Conservation (phyloP, 768 basidiomycete species). For the Lactarius hatsudake region DNA sequence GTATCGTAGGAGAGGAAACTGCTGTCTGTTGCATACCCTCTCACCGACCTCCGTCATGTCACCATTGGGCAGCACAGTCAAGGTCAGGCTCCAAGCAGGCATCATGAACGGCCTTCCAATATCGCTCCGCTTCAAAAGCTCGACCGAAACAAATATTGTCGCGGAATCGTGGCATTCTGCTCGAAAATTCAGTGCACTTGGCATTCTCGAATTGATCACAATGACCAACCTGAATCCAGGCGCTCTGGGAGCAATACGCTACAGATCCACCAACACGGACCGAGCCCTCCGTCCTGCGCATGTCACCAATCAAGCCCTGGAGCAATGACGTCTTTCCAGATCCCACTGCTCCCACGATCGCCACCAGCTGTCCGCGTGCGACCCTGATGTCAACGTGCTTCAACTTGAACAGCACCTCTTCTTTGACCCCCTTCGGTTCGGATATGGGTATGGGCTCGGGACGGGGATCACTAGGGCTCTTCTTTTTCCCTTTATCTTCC, state of each 20-base stretch:
- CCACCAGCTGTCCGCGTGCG: slow-evolving; percentile 74
- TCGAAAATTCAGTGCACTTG: neutral
- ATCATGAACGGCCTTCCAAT: slow-evolving; percentile 77
- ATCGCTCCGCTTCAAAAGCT: slow-evolving; percentile 74
- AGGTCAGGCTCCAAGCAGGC: slow-evolving; percentile 80
- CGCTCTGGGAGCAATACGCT: slow-evolving; percentile 83
- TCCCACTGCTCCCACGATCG: slow-evolving; percentile 80
- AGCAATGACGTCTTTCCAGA: slow-evolving; percentile 67
- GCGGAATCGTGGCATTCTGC: slow-evolving; percentile 76
- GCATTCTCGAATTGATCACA: slow-evolving; percentile 12
- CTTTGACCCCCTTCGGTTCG: slow-evolving; percentile 34
- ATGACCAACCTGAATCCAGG: slow-evolving; percentile 76
- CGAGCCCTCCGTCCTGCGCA: slow-evolving; percentile 65
- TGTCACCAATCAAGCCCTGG: slow-evolving; percentile 79
- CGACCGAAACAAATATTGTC: slow-evolving; percentile 90
- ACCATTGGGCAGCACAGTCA: slow-evolving; percentile 68
- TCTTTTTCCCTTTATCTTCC: slow-evolving; percentile 28
- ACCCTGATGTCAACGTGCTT: slow-evolving; percentile 62
- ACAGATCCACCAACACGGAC: slow-evolving; percentile 74
- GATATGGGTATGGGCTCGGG: slow-evolving; percentile 11
- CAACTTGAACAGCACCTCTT: slow-evolving; percentile 56
- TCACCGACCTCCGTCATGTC: slow-evolving; percentile 86
- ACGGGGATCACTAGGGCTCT: slow-evolving; percentile 4
- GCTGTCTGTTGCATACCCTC: slow-evolving; percentile 37
- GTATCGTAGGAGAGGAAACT: neutral